Percentiles rank a stretch among this genome's conserved stretches.
These are phyloP conservation scores for Acacia melanoxylon DNA, from an alignment of 306 rosid genomes.

Conservation along the genomic window DNA sequence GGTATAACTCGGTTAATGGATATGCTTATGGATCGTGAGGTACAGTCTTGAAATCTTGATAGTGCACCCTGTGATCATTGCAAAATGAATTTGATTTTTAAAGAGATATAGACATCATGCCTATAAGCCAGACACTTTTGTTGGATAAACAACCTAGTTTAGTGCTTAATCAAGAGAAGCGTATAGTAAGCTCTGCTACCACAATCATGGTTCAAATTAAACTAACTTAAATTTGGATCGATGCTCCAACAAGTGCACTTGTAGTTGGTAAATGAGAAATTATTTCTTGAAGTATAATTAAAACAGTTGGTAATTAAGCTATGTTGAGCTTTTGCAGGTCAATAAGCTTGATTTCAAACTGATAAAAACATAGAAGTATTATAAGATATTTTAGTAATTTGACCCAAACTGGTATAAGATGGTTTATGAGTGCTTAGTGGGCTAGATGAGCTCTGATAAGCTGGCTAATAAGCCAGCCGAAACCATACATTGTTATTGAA, in stretches of 20 bases:
- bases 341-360: not conserved
- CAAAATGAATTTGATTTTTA: conserved; percentile 5
- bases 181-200: not conserved
- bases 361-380: not conserved
- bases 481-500: not conserved
- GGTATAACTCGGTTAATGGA: conserved; percentile 95
- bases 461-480: not conserved
- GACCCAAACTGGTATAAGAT: not conserved
- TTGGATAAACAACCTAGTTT: not conserved
- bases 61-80: conserved; percentile 19
- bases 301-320: not conserved
- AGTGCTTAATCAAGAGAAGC: not conserved
- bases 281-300: not conserved
- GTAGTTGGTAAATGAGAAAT: not conserved
- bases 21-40: conserved; percentile 99
- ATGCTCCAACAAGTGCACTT: not conserved
- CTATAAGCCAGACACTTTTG: not conserved
- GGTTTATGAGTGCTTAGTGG: not conserved
- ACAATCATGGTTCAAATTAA: not conserved
- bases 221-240: not conserved
- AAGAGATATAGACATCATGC: conserved; percentile 2
- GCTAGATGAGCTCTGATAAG: not conserved
- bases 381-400: not conserved
- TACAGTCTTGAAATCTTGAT: conserved; percentile 35
- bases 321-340: not conserved